Evolutionary conservation across 192 early-diverging fungal genomes (phyloP).

Genomic region (Mortierella hygrophila): DNA sequence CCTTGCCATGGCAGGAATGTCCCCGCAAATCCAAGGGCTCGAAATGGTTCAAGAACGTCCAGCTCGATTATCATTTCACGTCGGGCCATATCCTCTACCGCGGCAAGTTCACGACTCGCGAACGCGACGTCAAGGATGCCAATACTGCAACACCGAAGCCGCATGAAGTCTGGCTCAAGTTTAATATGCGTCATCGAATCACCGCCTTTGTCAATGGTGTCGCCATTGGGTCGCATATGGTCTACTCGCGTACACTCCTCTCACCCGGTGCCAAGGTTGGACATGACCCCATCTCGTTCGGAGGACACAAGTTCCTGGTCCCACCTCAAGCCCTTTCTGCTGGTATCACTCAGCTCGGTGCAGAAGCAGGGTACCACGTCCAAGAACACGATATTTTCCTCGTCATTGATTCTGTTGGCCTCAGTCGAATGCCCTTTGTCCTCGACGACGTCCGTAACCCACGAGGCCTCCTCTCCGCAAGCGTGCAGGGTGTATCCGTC

Average conservation of each 20-base stretch:
- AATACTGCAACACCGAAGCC: constrained; percentile 23
- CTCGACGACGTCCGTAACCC: constrained; percentile 83
- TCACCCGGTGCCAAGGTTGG: constrained; percentile 77
- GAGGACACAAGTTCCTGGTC: constrained; percentile 71
- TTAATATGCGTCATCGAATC: constrained; percentile 81
- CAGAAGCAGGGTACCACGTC: not conserved
- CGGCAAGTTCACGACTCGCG: constrained; percentile 33
- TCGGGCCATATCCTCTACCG: constrained; percentile 44
- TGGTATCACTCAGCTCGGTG: not conserved
- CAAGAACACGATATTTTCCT: constrained; percentile 79
- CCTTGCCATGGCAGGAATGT: constrained; percentile 33
- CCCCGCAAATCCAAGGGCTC: constrained; percentile 13
- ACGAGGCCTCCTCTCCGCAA: constrained; percentile 78
- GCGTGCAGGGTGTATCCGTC: constrained; percentile 66
- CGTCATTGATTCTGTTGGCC: constrained; percentile 82
- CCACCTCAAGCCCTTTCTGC: constrained; percentile 54
- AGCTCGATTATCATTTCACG: constrained; percentile 39
- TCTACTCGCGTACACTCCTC: constrained; percentile 71
- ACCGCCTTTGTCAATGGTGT: constrained; percentile 79
- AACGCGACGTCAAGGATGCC: not conserved
- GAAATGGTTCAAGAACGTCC: constrained; percentile 32
- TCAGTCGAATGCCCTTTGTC: constrained; percentile 76
- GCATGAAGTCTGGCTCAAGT: constrained; percentile 60
- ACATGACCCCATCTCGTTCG: constrained; percentile 71
- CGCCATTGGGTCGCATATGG: constrained; percentile 84